A percentile compares a stretch with the other conserved stretches of the same genome.
phyloP scores from a whole-genome alignment of 2,329 filamentous ascomycete species.

The Ceratocystis alfenasii region DNA sequence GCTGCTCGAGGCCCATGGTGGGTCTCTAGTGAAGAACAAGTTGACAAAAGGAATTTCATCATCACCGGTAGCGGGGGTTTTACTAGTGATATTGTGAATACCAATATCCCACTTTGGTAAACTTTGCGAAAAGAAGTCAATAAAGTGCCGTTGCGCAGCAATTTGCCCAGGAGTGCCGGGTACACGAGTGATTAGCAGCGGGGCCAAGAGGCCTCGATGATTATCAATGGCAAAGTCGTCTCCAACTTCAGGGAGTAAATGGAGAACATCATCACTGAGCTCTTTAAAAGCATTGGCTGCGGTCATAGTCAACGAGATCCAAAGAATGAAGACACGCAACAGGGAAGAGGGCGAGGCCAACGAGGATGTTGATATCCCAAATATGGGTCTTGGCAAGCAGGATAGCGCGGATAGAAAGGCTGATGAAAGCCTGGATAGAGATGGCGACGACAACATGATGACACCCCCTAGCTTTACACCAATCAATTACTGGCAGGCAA shows the following conservation, averaged over 20 bases:
- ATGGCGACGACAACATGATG: slow-evolving; percentile 11
- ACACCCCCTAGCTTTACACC: neutral
- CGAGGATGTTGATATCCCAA: neutral
- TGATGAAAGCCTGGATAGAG: neutral
- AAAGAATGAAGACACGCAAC: neutral
- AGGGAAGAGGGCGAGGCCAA: slow-evolving; percentile 24
- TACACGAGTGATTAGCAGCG: slow-evolving; percentile 78
- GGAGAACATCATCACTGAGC: slow-evolving; percentile 65
- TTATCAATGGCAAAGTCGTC: slow-evolving; percentile 63
- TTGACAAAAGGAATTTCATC: slow-evolving; percentile 72
- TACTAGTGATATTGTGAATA: slow-evolving; percentile 82
- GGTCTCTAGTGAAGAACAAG: slow-evolving; percentile 75
- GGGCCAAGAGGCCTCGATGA: slow-evolving; percentile 63
- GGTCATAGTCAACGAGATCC: slow-evolving; percentile 15
- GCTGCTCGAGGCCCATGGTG: slow-evolving; percentile 63
- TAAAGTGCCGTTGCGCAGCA: slow-evolving; percentile 67
- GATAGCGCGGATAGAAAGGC: slow-evolving; percentile 24
- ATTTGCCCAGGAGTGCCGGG: slow-evolving; percentile 69
- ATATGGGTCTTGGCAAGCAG: slow-evolving; percentile 23
- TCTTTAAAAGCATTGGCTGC: slow-evolving; percentile 31
- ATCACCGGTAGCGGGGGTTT: slow-evolving; percentile 62
- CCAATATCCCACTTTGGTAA: slow-evolving; percentile 70
- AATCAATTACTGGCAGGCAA: neutral
- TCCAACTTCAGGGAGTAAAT: slow-evolving; percentile 57
- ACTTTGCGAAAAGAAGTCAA: slow-evolving; percentile 61